These are phyloP conservation scores for Candida nonsorbophila DNA, from an alignment of 805 yeast genomes.

Conservation along the genomic window DNA sequence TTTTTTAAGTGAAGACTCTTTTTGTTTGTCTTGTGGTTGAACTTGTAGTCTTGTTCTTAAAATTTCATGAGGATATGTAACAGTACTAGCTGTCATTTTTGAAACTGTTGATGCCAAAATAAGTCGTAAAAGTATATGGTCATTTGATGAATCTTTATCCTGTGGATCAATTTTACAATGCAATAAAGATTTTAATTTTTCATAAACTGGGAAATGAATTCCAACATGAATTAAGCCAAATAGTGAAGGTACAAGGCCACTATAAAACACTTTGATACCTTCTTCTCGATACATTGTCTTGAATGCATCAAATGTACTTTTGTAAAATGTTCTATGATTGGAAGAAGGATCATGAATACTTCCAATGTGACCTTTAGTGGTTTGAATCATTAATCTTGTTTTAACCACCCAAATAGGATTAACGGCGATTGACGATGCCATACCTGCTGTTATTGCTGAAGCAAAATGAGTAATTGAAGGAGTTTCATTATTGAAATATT, in stretches of 20 bases:
- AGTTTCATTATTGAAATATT: constrained; percentile 16
- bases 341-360: constrained; percentile 25
- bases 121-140: constrained; percentile 26
- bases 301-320: constrained; percentile 81
- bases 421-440: constrained; percentile 74
- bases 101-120: constrained; percentile 67
- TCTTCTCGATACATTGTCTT: constrained; percentile 70
- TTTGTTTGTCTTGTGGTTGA: constrained; percentile 25
- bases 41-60: constrained; percentile 88
- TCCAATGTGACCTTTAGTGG: constrained; percentile 33
- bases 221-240: constrained; percentile 93
- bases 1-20: constrained; percentile 15
- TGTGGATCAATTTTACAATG: constrained; percentile 12
- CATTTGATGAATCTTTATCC: constrained; percentile 3
- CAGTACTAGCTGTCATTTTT: constrained; percentile 81
- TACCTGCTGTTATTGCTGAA: constrained; percentile 84
- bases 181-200: constrained; percentile 60
- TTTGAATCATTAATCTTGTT: constrained; percentile 88
- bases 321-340: constrained; percentile 47
- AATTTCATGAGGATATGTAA: constrained; percentile 95
- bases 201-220: constrained; percentile 92
- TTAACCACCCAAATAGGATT: constrained; percentile 98
- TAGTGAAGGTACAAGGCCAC: constrained; percentile 86
- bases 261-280: constrained; percentile 76
- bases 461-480: constrained; percentile 37